Base-by-base conservation (phyloP, 805 yeast genomes). In the Ogataea glucozyma region DNA sequence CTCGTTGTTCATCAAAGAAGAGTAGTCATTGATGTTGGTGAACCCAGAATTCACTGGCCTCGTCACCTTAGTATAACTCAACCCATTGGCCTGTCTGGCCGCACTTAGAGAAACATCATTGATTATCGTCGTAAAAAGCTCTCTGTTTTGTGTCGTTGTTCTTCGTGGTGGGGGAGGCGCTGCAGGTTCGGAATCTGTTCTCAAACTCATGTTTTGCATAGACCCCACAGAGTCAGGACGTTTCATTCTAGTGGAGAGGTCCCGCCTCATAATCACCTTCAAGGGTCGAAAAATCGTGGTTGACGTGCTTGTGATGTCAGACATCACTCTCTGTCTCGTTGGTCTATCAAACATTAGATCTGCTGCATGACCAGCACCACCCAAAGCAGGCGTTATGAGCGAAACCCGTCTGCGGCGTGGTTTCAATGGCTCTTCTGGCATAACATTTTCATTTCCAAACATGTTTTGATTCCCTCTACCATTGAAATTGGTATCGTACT, bases 91-190 rank as follows among this genome's bases (percentile, higher is more conserved):
- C 16, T 63, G 48, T 30, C 64, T 38, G 1, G 73, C 73, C 3
- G 73, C 73, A 31, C 61, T 63, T 32, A 67, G 50, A 1, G 72
- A 66, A 0, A 64, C 54, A 21, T 64, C 69, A 50, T 68, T 67
- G 54, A 67, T 53, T 7, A 66, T 55, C 3, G 59, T 56, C 32
- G 51, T 59, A 62, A 67, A 64, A 1, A 63, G 37, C 14, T 41
- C 43, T n/a, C 35, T 36, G 19, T 40, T 38, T 6, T 41, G 40
- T 9, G 23, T 11, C 6, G 32, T 20, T 4, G 40, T 11, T 23
- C 13, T 40, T 17, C 27, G 31, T 9, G 26, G 29, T 12, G 42
- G 40, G 16, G 12, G 27, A 9, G 22, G 32, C 10, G 17, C 26
- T 9, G 12, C 26, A 23, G 8, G 11, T 23, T 23, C 26, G n/a